A percentile compares a stretch with the other conserved stretches of the same genome.
Conservation (phyloP, 495 filamentous ascomycete species). For the Hypomontagnella submonticulosa region DNA sequence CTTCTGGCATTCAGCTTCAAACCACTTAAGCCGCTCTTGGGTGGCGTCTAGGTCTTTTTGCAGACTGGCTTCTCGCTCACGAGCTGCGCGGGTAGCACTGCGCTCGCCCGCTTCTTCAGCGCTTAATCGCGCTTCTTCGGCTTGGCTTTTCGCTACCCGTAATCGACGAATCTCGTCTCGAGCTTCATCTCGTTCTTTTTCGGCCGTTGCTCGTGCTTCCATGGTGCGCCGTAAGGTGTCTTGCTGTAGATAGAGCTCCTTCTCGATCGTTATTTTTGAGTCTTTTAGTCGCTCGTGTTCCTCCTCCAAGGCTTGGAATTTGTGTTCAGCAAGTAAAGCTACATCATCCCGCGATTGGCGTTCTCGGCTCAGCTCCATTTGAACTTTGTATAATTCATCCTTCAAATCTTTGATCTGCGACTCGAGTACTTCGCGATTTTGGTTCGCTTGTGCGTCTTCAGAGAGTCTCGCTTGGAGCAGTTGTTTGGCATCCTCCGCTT, state of each 20-base stretch:
- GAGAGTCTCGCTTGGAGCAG: constrained; percentile 88
- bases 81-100: constrained; percentile 77
- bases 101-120: constrained; percentile 85
- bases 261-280: constrained; percentile 96
- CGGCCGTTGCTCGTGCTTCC: constrained; percentile 79
- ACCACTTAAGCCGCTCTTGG: constrained; percentile 73
- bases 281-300: constrained; percentile 92
- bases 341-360: constrained; percentile 97
- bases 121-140: constrained; percentile 84
- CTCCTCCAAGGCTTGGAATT: constrained; percentile 79
- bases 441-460: constrained; percentile 86
- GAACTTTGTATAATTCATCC: constrained; percentile 80
- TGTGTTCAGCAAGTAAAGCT: constrained; percentile 89
- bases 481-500: constrained; percentile 86
- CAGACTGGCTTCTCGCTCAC: constrained; percentile 82
- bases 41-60: constrained; percentile 81
- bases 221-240: constrained; percentile 90
- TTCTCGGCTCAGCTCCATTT: constrained; percentile 89
- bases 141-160: constrained; percentile 81
- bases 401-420: constrained; percentile 89
- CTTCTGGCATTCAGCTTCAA: constrained; percentile 78
- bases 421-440: constrained; percentile 87
- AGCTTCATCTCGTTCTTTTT: constrained; percentile 88
- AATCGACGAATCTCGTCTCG: constrained; percentile 86
- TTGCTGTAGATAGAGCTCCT: constrained; percentile 98